phyloP scores from a whole-genome alignment of 2,329 filamentous ascomycete genomes.

The Scolecobasidium constrictum region DNA sequence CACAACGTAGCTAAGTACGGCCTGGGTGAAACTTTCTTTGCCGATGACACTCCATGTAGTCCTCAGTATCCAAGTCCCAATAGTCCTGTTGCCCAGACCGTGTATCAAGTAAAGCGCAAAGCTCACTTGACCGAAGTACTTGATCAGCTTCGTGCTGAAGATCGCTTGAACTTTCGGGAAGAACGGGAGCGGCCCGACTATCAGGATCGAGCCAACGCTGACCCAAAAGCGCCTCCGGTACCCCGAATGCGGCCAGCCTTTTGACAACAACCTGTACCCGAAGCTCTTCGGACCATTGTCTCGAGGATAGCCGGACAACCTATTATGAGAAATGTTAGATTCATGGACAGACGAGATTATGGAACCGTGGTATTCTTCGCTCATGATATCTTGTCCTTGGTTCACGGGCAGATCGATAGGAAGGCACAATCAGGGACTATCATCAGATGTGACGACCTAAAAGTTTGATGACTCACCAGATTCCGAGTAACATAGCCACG shows the following conservation, averaged over 20 bases:
- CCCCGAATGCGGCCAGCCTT: not conserved
- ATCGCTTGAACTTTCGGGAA: slow-evolving; percentile 28
- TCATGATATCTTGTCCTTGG: too few species aligned
- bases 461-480: too few species aligned
- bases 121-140: slow-evolving; percentile 36
- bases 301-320: too few species aligned
- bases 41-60: slow-evolving; percentile 10
- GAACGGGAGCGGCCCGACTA: not conserved
- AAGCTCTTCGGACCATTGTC: slow-evolving; percentile 28
- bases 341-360: slow-evolving; percentile 25
- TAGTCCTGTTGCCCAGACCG: slow-evolving; percentile 8
- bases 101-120: slow-evolving; percentile 38
- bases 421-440: too few species aligned
- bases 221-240: not conserved
- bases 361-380: too few species aligned
- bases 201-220: not conserved
- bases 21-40: slow-evolving; percentile 8
- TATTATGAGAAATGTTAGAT: slow-evolving; percentile 32
- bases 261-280: slow-evolving; percentile 29
- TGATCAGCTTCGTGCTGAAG: slow-evolving; percentile 28
- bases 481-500: not conserved
- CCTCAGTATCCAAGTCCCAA: slow-evolving; percentile 10
- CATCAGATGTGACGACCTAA: too few species aligned
- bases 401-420: too few species aligned
- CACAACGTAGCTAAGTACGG: not conserved